phyloP scores from a whole-genome alignment of 1,284 basidiomycete species.

The Ustilago crameri region DNA sequence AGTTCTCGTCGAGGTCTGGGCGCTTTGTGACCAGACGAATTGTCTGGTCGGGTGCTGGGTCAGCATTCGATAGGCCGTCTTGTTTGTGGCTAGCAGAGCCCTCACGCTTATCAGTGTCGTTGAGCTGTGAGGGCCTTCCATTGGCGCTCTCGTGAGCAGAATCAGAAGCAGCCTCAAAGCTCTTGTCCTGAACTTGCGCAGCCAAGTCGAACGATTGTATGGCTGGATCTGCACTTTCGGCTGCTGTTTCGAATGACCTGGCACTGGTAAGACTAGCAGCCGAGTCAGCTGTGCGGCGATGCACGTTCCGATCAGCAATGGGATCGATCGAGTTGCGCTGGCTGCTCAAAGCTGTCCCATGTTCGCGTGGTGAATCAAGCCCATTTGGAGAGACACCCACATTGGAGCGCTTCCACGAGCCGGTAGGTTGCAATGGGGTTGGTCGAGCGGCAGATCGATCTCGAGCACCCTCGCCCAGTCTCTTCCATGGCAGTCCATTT shows the following conservation, averaged over 20 bases:
- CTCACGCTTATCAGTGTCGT: neutral
- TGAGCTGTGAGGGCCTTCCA: neutral
- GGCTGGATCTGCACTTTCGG: constrained; percentile 36
- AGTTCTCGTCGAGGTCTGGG: constrained; percentile 15
- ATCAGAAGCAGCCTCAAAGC: constrained; percentile 2
- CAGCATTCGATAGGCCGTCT: neutral
- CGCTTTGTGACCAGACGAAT: constrained; percentile 49
- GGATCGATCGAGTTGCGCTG: constrained; percentile 29
- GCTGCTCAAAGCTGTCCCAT: constrained; percentile 24
- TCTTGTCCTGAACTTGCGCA: constrained; percentile 2
- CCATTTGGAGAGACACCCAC: neutral
- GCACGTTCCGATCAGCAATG: constrained; percentile 1
- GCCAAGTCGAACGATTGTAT: constrained; percentile 9
- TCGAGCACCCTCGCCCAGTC: neutral
- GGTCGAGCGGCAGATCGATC: neutral
- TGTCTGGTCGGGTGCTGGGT: constrained; percentile 28
- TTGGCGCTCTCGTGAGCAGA: constrained; percentile 3
- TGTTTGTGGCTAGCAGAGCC: neutral
- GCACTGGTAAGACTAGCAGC: constrained; percentile 41
- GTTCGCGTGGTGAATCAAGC: constrained; percentile 14
- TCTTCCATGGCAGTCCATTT: neutral
- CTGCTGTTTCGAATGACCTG: constrained; percentile 54
- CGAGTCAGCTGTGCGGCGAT: constrained; percentile 32
- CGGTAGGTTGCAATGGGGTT: constrained; percentile 2
- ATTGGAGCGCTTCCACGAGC: neutral